Evolutionary conservation across 2,329 filamentous ascomycete genomes (phyloP).

Genomic region (Hirsutella minnesotensis): DNA sequence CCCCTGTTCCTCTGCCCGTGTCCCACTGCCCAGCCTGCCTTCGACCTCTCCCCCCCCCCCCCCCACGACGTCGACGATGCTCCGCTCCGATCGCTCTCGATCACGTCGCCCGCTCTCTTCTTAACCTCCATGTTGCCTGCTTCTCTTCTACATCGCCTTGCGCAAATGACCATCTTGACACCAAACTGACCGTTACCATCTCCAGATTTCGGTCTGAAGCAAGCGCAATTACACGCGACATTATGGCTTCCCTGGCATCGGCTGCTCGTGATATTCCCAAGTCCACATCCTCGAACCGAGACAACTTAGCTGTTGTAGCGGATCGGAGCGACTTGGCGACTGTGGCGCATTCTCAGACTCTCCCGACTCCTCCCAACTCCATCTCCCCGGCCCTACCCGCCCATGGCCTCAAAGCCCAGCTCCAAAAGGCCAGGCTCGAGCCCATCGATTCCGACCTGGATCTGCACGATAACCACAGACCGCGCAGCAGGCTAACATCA

Average conservation of each 20-base stretch:
- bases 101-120: too few species aligned
- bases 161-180: too few species aligned
- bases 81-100: too few species aligned
- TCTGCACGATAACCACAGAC: slow-evolving; percentile 48
- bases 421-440: slow-evolving; percentile 47
- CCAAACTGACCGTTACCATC: neutral
- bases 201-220: slow-evolving; percentile 35
- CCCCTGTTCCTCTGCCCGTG: slow-evolving; percentile 4
- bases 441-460: slow-evolving; percentile 80
- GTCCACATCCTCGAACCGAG: slow-evolving; percentile 44
- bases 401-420: slow-evolving; percentile 62
- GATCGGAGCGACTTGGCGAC: slow-evolving; percentile 48
- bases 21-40: slow-evolving; percentile 1
- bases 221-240: slow-evolving; percentile 20
- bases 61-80: too few species aligned
- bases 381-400: slow-evolving; percentile 81
- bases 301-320: slow-evolving; percentile 64
- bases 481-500: slow-evolving; percentile 26
- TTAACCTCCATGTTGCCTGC: too few species aligned
- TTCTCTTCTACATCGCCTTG: too few species aligned
- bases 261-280: slow-evolving; percentile 56
- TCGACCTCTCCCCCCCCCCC: too few species aligned
- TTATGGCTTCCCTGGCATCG: slow-evolving; percentile 55
- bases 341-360: slow-evolving; percentile 49
- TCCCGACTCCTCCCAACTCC: slow-evolving; percentile 90